phyloP scores from a whole-genome alignment of 2,329 filamentous ascomycete genomes.

The Fusarium continuum region DNA sequence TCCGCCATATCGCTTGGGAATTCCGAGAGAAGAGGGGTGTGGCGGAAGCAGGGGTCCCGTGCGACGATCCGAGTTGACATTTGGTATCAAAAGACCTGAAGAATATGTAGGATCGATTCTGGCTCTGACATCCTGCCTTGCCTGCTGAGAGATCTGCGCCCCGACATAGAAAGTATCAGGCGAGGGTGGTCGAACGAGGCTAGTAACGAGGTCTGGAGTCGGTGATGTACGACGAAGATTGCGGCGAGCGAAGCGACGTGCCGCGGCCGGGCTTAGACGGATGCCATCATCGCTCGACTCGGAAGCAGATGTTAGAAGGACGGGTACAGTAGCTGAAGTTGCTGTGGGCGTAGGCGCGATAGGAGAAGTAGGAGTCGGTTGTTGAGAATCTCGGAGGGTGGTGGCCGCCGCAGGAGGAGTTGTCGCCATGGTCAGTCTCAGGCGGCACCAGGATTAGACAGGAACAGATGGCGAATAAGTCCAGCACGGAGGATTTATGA shows the following conservation, averaged over 20 bases:
- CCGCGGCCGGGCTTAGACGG: constrained; percentile 48
- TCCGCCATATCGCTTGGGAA: constrained; percentile 51
- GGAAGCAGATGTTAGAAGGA: constrained; percentile 38
- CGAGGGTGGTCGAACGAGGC: constrained; percentile 51
- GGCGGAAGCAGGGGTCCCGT: constrained; percentile 50
- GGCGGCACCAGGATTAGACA: background rate
- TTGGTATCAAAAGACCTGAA: constrained; percentile 32
- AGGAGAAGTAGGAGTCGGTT: constrained; percentile 26
- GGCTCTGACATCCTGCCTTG: constrained; percentile 31
- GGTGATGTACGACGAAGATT: constrained; percentile 48
- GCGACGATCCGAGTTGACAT: constrained; percentile 42
- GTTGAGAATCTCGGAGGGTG: constrained; percentile 13
- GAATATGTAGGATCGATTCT: constrained; percentile 22
- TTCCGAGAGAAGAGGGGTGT: constrained; percentile 52
- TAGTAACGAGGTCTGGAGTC: constrained; percentile 53
- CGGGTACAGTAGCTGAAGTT: background rate
- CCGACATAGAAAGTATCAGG: constrained; percentile 49
- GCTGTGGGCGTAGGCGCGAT: constrained; percentile 2
- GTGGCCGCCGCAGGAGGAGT: constrained; percentile 23
- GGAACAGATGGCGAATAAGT: constrained; percentile 8
- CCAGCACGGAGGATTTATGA: constrained; percentile 11
- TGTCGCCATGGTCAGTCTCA: constrained; percentile 32
- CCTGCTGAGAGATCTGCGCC: constrained; percentile 40
- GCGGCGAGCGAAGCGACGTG: constrained; percentile 50
- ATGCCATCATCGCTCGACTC: constrained; percentile 52